A percentile compares a stretch with the other conserved stretches of the same genome.
Evolutionary conservation across 495 filamentous ascomycete genomes (phyloP).

Genomic region (Podospora sp.): DNA sequence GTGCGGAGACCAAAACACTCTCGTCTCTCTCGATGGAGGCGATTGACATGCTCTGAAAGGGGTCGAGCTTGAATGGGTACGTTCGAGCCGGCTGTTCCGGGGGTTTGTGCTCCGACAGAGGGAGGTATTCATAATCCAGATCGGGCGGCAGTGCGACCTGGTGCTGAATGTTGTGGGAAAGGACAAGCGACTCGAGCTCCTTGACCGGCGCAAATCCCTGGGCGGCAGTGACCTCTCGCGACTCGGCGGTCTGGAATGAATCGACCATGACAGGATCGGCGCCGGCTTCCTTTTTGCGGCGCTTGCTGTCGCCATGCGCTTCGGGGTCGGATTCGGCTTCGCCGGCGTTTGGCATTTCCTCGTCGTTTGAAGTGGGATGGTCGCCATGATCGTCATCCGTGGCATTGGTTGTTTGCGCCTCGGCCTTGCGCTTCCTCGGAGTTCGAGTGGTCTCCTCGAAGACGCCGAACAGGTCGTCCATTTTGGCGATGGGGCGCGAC

Average conservation of each 20-base stretch:
- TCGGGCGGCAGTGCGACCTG: constrained; percentile 93
- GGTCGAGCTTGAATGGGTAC: constrained; percentile 90
- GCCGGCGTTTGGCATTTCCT: constrained; percentile 20
- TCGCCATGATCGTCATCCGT: constrained; percentile 43
- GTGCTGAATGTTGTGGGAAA: constrained; percentile 97
- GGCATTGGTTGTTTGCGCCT: constrained; percentile 69
- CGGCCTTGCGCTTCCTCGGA: constrained; percentile 73
- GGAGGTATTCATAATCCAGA: constrained; percentile 80
- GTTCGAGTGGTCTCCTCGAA: constrained; percentile 69
- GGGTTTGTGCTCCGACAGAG: constrained; percentile 85
- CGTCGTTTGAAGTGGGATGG: constrained; percentile 20
- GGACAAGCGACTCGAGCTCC: constrained; percentile 64
- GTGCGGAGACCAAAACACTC: constrained; percentile 94
- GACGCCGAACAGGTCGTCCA: constrained; percentile 85
- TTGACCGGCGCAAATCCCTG: constrained; percentile 76
- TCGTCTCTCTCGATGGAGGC: constrained; percentile 92
- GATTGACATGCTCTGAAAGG: constrained; percentile 92
- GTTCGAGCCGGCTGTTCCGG: constrained; percentile 80
- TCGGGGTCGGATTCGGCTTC: constrained; percentile 31
- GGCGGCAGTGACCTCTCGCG: constrained; percentile 79
- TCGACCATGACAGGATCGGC: constrained; percentile 87
- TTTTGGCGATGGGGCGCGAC: constrained; percentile 35
- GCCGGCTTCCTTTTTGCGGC: constrained; percentile 70
- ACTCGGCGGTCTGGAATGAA: constrained; percentile 93
- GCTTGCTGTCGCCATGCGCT: constrained; percentile 60